These are phyloP conservation scores for Dictyostelium brefeldianum DNA, from an alignment of 78 protist species.

Conservation along the genomic window DNA sequence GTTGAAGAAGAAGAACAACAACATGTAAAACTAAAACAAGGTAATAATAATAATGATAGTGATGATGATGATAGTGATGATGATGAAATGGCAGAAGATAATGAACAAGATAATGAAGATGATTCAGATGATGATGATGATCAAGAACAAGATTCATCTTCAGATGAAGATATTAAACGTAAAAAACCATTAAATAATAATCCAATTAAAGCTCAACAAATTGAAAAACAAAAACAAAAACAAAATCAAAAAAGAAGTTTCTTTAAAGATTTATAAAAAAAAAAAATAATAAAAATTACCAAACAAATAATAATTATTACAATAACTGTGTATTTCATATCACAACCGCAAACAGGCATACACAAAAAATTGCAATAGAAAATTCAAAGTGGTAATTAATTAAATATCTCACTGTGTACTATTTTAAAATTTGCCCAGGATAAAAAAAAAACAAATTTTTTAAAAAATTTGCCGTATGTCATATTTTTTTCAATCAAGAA, in stretches of 20 bases:
- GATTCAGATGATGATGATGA: constrained; percentile 19
- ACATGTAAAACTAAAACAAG: not conserved
- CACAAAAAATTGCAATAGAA: too few relatives aligned
- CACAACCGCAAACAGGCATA: too few relatives aligned
- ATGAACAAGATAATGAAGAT: not conserved
- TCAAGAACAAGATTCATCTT: not conserved
- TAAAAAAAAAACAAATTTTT: too few relatives aligned
- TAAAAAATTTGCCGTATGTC: too few relatives aligned
- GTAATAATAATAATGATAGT: constrained; percentile 21
- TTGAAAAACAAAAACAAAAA: not conserved
- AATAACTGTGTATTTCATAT: too few relatives aligned
- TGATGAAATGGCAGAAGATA: constrained; percentile 6
- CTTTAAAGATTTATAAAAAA: constrained; percentile 5
- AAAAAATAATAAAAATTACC: not conserved
- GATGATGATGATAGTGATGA: constrained; percentile 19
- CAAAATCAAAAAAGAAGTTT: constrained; percentile 12
- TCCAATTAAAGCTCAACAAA: constrained; percentile 18
- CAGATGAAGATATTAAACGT: not conserved
- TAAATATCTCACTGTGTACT: too few relatives aligned
- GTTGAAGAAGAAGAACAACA: constrained; percentile 23
- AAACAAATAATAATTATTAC: too few relatives aligned
- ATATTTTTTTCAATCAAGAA: too few relatives aligned
- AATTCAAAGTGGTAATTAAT: too few relatives aligned
- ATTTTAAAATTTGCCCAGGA: too few relatives aligned
- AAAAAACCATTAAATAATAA: constrained; percentile 1